Base-by-base conservation (phyloP, 2,329 filamentous ascomycete genomes). In the Colletotrichum lupini region DNA sequence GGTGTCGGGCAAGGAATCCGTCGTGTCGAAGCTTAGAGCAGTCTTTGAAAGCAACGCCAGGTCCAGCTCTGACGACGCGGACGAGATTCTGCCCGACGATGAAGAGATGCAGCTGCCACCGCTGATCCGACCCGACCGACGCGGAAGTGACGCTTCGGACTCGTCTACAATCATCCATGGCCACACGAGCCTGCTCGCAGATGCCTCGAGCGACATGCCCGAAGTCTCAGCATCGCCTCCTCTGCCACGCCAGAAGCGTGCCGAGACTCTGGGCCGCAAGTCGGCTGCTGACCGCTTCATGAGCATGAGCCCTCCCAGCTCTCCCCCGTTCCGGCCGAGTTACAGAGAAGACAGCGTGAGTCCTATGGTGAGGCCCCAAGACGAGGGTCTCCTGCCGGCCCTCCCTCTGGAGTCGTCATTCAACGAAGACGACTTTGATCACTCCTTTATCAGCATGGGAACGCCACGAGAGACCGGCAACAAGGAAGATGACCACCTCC, bases 401-500 rank as follows among this genome's bases (percentile, higher is more conserved):
- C 85, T 84, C 14, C 84, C 85, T 0, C 76, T 85, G 6, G 83
- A 86, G 26, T 82, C 84, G 35, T 86, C 86, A 0, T 86, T 85
- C 28, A 75, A 83, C 5, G 85, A 87, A 22, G 86, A 87, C n/a
- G 86, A 87, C 49, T 84, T 84, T 28, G 87, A 89, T 12, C 83
- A 85, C 59, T 81, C 82, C 0, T 74, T 75, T 11, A 79, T 82
- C 7, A 79, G 78, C 55, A 79, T 82, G 1, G 77, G 77, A 52
- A 84, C 79, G 68, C 82, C 83, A 0, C 78, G 80, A 28, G 80
- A 82, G 35, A 82, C 81, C 61, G 76, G 81, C 5, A 83, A 83
- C 68, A 83, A 82, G 65, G 84, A 87, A 0, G 91, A 93, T 75
- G 92, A 94, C 75, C 90, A 94, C 68, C 87, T 97, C 16, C 93